These are phyloP conservation scores for Ophiostoma angusticollis DNA, from an alignment of 2,329 filamentous ascomycete species.

Conservation along the genomic window DNA sequence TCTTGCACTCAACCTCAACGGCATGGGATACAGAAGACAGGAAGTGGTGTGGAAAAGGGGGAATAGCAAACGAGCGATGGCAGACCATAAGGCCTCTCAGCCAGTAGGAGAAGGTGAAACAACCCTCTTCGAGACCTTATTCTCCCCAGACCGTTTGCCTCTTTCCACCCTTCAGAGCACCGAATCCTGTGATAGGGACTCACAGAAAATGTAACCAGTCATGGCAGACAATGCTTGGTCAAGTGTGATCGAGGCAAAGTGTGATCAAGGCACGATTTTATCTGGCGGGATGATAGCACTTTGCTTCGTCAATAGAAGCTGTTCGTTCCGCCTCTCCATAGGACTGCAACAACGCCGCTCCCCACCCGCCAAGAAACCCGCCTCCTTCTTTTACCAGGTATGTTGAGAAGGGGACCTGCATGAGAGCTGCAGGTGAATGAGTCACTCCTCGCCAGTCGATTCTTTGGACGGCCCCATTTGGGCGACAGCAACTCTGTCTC, in stretches of 20 bases:
- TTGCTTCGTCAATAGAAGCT: no score
- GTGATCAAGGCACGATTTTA: no score
- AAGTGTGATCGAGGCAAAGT: no score
- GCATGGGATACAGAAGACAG: neutral
- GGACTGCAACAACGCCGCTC: no score
- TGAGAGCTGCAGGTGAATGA: slow-evolving; percentile 16
- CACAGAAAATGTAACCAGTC: no score
- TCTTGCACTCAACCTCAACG: neutral
- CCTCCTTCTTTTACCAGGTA: slow-evolving; percentile 3
- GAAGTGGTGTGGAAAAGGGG: no score
- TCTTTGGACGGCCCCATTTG: slow-evolving; percentile 12
- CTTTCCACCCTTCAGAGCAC: slow-evolving; percentile 6
- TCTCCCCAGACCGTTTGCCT: neutral
- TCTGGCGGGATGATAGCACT: no score
- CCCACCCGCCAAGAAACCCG: slow-evolving; percentile 9
- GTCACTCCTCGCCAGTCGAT: slow-evolving; percentile 22
- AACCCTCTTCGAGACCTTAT: slow-evolving; percentile 5
- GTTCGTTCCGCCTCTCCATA: no score
- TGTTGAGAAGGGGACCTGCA: slow-evolving; percentile 9
- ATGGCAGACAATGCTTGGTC: no score
- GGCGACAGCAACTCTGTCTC: slow-evolving; percentile 15
- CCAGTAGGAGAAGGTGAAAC: slow-evolving; percentile 12
- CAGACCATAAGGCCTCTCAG: neutral
- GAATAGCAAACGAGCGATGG: neutral
- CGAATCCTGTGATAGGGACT: neutral